phyloP scores from a whole-genome alignment of 495 filamentous ascomycete genomes.

The Penicillium dipodomyicola region DNA sequence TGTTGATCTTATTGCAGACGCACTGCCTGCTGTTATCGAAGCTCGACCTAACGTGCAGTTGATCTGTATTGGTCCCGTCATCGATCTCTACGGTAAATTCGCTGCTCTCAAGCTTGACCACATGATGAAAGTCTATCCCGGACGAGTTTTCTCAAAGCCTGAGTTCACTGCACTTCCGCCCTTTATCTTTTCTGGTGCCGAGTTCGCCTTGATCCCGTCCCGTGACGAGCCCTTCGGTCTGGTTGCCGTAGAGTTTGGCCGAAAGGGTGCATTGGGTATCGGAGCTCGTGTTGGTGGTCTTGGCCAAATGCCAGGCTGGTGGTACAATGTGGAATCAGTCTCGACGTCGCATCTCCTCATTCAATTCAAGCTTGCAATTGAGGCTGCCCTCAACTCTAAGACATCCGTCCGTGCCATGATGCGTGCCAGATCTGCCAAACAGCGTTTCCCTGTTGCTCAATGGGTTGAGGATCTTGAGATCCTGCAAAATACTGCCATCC shows the following conservation, averaged over 20 bases:
- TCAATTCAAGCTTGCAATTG: slow-evolving; percentile 71
- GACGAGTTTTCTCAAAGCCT: slow-evolving; percentile 72
- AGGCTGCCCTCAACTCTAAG: slow-evolving; percentile 63
- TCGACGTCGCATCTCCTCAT: slow-evolving; percentile 66
- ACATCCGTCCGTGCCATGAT: slow-evolving; percentile 58
- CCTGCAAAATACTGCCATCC: slow-evolving; percentile 56
- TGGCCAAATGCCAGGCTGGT: slow-evolving; percentile 75
- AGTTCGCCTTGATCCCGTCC: slow-evolving; percentile 76
- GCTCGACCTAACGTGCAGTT: slow-evolving; percentile 64
- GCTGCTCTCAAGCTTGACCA: slow-evolving; percentile 70
- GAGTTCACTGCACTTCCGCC: slow-evolving; percentile 74
- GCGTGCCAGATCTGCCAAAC: slow-evolving; percentile 70
- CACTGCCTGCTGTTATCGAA: slow-evolving; percentile 68
- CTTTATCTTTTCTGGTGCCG: slow-evolving; percentile 75
- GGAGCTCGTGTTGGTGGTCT: slow-evolving; percentile 64
- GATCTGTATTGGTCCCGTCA: slow-evolving; percentile 69
- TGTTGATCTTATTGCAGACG: slow-evolving; percentile 76
- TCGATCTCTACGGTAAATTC: slow-evolving; percentile 77
- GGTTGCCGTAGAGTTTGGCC: slow-evolving; percentile 76
- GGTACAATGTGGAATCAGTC: slow-evolving; percentile 68
- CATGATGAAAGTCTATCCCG: slow-evolving; percentile 71
- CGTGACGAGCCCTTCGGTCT: slow-evolving; percentile 78
- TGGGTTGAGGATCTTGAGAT: slow-evolving; percentile 64
- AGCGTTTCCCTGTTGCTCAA: slow-evolving; percentile 71
- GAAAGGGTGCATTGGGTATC: slow-evolving; percentile 74